phyloP scores from a whole-genome alignment of 305 asterid genomes.

The Fraxinus albicans region DNA sequence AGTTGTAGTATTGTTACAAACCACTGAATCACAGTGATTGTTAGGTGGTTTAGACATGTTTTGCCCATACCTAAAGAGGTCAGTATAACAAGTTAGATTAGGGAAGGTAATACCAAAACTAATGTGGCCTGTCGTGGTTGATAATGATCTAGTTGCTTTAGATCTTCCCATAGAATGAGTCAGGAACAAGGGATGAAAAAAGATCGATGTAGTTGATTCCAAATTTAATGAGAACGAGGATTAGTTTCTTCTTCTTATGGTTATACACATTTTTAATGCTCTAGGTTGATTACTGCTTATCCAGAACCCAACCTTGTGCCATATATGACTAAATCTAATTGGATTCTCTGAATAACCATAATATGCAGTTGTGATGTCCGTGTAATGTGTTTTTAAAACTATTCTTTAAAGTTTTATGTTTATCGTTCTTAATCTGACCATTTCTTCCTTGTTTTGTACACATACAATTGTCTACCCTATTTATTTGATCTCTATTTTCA shows the following conservation, averaged over 20 bases:
- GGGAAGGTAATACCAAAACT: not conserved
- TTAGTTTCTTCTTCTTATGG: not conserved
- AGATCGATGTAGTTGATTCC: not conserved
- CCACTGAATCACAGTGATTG: not conserved
- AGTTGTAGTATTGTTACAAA: not conserved
- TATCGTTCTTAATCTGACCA: not conserved
- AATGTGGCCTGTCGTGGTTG: not conserved
- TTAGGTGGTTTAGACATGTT: not conserved
- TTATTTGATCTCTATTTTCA: slow-evolving; percentile 31
- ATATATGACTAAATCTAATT: not conserved
- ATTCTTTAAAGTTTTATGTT: not conserved
- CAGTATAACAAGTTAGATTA: not conserved
- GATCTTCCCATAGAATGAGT: not conserved
- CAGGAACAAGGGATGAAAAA: not conserved
- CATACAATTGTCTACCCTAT: slow-evolving; percentile 13
- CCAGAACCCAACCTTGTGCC: not conserved
- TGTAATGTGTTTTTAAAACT: not conserved
- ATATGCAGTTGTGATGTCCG: not conserved
- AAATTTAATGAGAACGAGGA: not conserved
- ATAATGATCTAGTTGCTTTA: not conserved
- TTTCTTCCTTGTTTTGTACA: slow-evolving; percentile 13
- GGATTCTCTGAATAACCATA: not conserved
- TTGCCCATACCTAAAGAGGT: not conserved
- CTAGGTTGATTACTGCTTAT: not conserved
- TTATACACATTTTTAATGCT: not conserved